These are phyloP conservation scores for Yamadazyma epiphylla DNA, from an alignment of 1,139 yeast species.

Conservation along the genomic window DNA sequence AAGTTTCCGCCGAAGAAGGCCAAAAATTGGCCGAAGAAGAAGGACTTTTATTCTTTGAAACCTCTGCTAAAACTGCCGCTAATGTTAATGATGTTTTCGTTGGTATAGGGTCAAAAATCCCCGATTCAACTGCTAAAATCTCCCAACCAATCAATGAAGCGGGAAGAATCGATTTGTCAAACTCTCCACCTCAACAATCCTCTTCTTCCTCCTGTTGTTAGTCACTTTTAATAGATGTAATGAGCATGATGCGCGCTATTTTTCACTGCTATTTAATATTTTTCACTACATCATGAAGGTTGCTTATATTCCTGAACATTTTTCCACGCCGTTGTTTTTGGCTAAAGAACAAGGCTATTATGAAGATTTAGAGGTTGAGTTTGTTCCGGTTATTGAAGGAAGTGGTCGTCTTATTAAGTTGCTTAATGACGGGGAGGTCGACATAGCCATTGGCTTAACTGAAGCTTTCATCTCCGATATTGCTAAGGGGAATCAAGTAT, in stretches of 20 bases:
- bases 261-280: background rate
- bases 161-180: constrained; percentile 25
- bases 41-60: constrained; percentile 79
- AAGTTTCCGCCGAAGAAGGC: constrained; percentile 88
- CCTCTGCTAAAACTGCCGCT: constrained; percentile 89
- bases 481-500: constrained; percentile 61
- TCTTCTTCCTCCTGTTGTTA: constrained; percentile 4
- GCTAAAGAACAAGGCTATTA: constrained; percentile 63
- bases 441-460: constrained; percentile 81
- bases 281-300: constrained; percentile 32
- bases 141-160: constrained; percentile 9
- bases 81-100: constrained; percentile 79
- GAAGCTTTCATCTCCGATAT: constrained; percentile 87
- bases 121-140: constrained; percentile 26
- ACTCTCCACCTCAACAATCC: constrained; percentile 4
- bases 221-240: background rate
- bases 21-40: constrained; percentile 68
- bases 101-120: constrained; percentile 81
- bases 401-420: constrained; percentile 83
- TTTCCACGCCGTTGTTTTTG: constrained; percentile 78
- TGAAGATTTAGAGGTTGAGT: constrained; percentile 47
- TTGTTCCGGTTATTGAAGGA: constrained; percentile 79
- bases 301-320: constrained; percentile 90
- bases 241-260: background rate
- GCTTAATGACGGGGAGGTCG: constrained; percentile 60